Percentiles rank a stretch among this genome's conserved stretches.
phyloP scores from a whole-genome alignment of 1,284 basidiomycete genomes.

The Hymenochaete sp. region DNA sequence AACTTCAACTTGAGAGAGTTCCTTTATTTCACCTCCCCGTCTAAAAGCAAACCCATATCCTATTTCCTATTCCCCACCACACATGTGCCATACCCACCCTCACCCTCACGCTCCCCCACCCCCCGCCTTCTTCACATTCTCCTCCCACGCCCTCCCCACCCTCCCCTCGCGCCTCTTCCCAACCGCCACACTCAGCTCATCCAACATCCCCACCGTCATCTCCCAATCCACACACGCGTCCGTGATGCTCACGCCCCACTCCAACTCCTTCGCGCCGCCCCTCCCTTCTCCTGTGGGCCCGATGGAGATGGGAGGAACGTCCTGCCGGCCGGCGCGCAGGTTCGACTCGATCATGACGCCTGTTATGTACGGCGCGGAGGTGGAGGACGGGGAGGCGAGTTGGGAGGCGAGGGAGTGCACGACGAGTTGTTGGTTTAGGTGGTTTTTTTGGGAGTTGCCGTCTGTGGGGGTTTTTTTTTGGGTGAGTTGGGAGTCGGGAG shows the following conservation, averaged over 20 bases:
- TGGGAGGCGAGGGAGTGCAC: conserved; percentile 72
- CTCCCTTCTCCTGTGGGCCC: too few species aligned
- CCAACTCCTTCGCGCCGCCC: conserved; percentile 54
- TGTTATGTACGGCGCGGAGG: too few species aligned
- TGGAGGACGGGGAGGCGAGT: conserved; percentile 65
- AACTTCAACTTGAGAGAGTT: too few species aligned
- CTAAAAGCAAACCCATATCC: too few species aligned
- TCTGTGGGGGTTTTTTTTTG: conserved; percentile 47
- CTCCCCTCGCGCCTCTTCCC: conserved; percentile 5
- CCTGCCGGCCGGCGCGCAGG: conserved; percentile 82
- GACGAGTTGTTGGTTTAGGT: conserved; percentile 84
- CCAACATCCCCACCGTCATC: conserved; percentile 70
- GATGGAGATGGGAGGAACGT: conserved; percentile 65
- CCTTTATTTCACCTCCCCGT: too few species aligned
- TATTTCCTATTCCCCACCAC: too few species aligned
- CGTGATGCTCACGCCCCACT: conserved; percentile 84
- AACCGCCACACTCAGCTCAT: conserved; percentile 53
- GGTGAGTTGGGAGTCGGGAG: background rate
- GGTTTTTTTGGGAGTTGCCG: conserved; percentile 89
- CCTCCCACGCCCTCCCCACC: conserved; percentile 5
- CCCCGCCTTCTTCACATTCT: conserved; percentile 9
- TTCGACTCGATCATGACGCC: conserved; percentile 98
- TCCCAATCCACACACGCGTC: conserved; percentile 94
- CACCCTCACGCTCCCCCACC: too few species aligned
- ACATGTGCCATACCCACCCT: too few species aligned